Percentiles rank a stretch among this genome's conserved stretches.
phyloP scores from a whole-genome alignment of 1,139 yeast species.

The Geotrichum bryndzae region DNA sequence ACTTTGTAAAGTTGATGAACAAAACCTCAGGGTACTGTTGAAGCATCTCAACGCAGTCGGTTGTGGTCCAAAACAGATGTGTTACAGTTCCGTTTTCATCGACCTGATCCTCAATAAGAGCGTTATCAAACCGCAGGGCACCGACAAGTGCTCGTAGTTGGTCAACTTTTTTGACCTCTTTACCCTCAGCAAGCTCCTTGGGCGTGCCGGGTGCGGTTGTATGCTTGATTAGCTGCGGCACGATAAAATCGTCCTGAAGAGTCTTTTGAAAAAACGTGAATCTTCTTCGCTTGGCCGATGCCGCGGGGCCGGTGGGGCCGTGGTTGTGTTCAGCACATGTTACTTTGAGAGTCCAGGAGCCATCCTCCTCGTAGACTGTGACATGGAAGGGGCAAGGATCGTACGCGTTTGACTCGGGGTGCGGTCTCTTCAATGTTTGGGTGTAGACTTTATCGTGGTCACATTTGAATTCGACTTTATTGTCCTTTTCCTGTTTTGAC shows the following conservation, averaged over 20 bases:
- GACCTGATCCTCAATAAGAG: slow-evolving; percentile 14
- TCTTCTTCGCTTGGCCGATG: slow-evolving; percentile 16
- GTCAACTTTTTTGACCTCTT: slow-evolving; percentile 3
- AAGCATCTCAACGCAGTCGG: slow-evolving; percentile 17
- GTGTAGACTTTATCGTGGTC: slow-evolving; percentile 4
- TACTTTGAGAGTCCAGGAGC: slow-evolving; percentile 6
- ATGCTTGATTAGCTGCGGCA: slow-evolving; percentile 1
- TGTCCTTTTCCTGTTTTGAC: not conserved
- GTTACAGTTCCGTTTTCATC: slow-evolving; percentile 16
- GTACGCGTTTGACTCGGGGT: not conserved
- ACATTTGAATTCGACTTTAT: slow-evolving; percentile 1
- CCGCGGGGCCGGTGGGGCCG: slow-evolving; percentile 17
- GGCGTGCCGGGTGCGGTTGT: not conserved
- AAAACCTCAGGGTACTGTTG: slow-evolving; percentile 17
- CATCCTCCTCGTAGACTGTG: not conserved
- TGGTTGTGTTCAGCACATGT: slow-evolving; percentile 14
- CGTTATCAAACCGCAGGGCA: slow-evolving; percentile 18
- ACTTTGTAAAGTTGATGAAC: slow-evolving; percentile 11
- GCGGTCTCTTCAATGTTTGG: slow-evolving; percentile 2
- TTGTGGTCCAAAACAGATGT: slow-evolving; percentile 17
- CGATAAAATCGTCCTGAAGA: slow-evolving; percentile 9
- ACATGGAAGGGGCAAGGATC: slow-evolving; percentile 14
- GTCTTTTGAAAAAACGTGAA: slow-evolving; percentile 16
- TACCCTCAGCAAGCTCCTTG: not conserved
- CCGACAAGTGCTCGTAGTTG: slow-evolving; percentile 16